Conservation (phyloP, 2,329 filamentous ascomycete species). For the Fusarium fracticaudum region DNA sequence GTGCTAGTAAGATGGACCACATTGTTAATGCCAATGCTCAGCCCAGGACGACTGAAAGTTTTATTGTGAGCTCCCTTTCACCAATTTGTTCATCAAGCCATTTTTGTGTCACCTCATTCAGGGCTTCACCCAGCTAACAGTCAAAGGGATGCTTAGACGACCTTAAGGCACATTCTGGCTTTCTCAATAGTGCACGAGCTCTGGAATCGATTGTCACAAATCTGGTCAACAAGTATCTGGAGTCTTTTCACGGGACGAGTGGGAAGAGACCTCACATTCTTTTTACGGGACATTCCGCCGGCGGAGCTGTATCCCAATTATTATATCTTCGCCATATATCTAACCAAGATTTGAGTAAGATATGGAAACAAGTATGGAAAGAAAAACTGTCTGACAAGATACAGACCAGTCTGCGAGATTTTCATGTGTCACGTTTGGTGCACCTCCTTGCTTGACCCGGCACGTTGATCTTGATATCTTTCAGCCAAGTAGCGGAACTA, state of each 20-base stretch:
- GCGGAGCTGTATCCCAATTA: slow-evolving; percentile 37
- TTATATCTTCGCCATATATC: slow-evolving; percentile 29
- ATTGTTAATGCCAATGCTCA: slow-evolving; percentile 30
- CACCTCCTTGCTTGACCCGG: slow-evolving; percentile 30
- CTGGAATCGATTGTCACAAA: slow-evolving; percentile 10
- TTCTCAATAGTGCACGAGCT: slow-evolving; percentile 29
- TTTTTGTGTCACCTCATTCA: neutral
- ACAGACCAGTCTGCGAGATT: slow-evolving; percentile 16
- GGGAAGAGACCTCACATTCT: slow-evolving; percentile 23
- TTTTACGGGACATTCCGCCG: slow-evolving; percentile 39
- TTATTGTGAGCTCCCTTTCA: slow-evolving; percentile 24
- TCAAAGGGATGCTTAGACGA: neutral
- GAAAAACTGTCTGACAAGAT: neutral
- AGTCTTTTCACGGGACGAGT: neutral
- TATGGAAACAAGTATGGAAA: neutral
- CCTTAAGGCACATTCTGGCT: slow-evolving; percentile 31
- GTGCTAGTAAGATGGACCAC: slow-evolving; percentile 39
- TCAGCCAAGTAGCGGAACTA: neutral
- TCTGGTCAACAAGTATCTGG: slow-evolving; percentile 6
- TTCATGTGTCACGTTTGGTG: slow-evolving; percentile 37
- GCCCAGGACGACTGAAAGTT: slow-evolving; percentile 2
- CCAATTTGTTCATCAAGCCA: neutral
- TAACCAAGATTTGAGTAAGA: slow-evolving; percentile 10
- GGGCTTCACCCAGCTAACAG: neutral
- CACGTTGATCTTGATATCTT: slow-evolving; percentile 10